Conservation (phyloP, 306 rosid species). For the Acacia crassicarpa region DNA sequence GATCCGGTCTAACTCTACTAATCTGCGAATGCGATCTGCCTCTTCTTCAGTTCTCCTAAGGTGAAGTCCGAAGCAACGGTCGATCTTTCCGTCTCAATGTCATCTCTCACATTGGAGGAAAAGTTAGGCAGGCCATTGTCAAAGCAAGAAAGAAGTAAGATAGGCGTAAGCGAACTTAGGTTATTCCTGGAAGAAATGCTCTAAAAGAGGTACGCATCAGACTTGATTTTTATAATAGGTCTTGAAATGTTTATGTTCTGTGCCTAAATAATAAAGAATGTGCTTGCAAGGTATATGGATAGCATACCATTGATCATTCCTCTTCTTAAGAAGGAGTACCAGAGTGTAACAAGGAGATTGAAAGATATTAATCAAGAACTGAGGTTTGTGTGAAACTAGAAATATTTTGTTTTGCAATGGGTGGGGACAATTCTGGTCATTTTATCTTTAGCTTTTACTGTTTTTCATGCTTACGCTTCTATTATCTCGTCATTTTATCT, state of each 20-base stretch:
- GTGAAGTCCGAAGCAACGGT: no score
- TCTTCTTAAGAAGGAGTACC: slow-evolving; percentile 94
- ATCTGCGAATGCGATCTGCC: no score
- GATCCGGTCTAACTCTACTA: no score
- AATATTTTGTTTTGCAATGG: slow-evolving; percentile 6
- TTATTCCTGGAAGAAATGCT: slow-evolving; percentile 82
- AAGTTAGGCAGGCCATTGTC: slow-evolving; percentile 79
- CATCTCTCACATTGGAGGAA: no score
- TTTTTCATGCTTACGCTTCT: slow-evolving; percentile 11
- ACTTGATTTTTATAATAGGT: slow-evolving; percentile 7
- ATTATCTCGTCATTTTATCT: slow-evolving; percentile 19
- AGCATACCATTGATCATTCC: slow-evolving; percentile 88
- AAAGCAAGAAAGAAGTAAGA: slow-evolving; percentile 79
- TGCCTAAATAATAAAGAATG: slow-evolving; percentile 35
- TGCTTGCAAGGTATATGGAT: slow-evolving; percentile 79
- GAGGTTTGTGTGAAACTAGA: slow-evolving; percentile 53
- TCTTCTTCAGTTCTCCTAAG: no score
- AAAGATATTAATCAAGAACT: slow-evolving; percentile 81
- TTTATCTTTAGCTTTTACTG: not conserved
- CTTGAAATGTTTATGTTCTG: slow-evolving; percentile 18
- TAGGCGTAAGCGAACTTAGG: slow-evolving; percentile 92
- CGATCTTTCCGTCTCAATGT: no score
- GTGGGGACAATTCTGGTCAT: not conserved
- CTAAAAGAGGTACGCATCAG: slow-evolving; percentile 61
- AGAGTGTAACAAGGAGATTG: slow-evolving; percentile 69